Base-by-base conservation (phyloP, 306 rosid genomes). In the Luffa acutangula region DNA sequence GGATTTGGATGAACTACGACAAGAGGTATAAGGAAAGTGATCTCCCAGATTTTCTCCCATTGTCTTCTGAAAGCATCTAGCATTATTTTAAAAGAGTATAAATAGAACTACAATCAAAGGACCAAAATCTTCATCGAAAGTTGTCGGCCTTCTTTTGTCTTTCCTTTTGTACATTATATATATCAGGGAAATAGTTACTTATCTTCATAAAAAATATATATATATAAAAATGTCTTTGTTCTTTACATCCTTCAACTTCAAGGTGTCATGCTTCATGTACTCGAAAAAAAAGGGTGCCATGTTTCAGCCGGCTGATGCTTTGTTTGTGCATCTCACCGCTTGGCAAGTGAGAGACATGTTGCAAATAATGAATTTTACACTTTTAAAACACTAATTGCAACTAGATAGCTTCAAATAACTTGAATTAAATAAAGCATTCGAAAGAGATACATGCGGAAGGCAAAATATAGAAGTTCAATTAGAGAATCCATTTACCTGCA, bases 401-500 rank as follows among this genome's bases (percentile, higher is more conserved):
- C 4, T 69, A 20, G 75, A 41, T 42, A 45, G 37, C 76, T 71
- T 71, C 57, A 45, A 9, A 71, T 36, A 25, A 25, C 41, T 21
- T 46, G 57, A 71, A 71, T 6, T 6, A 45, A 21, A 11, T 12
- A 41, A 21, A 21, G 41, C 75, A 67, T 52, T 67, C 37, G 18
- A 45, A 46, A 71, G 17, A 45, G 76, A 71, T 21, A 57, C 56
- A 71, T 45, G 54, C 76, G 21, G 41, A 25, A 45, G 34, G 76
- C n/a, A 37, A 69, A 20, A 46, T 48, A 48, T 31, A 14, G 21
- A 72, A 72, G 77, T 77, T 39, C 8, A 42, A 39, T 57, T 58
- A 37, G 25, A 77, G 65, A 37, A 67, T n/a, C 25, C 57, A 65
- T 15, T 54, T 91, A 93, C 99, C 98, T 88, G 94, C 96, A 65